These are phyloP conservation scores for Singerocomus rubriflavus DNA, from an alignment of 1,284 basidiomycete genomes.

Conservation along the genomic window DNA sequence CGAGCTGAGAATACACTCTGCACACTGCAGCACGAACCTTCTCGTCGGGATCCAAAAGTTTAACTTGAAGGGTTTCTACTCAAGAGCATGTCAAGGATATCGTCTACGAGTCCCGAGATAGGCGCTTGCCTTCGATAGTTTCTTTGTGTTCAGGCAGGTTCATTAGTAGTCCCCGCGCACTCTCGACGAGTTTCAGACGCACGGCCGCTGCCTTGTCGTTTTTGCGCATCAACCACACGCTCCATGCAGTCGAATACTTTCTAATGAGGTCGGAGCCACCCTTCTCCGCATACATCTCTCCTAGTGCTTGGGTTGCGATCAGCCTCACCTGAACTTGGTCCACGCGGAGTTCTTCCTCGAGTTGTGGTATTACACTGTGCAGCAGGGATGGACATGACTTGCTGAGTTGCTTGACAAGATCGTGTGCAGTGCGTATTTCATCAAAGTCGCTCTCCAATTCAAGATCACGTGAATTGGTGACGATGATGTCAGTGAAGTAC, in stretches of 20 bases:
- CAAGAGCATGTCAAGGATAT: conserved; percentile 11
- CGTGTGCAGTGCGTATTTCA: conserved; percentile 75
- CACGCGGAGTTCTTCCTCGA: conserved; percentile 87
- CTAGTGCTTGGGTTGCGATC: conserved; percentile 81
- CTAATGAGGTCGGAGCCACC: conserved; percentile 70
- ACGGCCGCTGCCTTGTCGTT: conserved; percentile 76
- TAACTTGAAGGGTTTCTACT: conserved; percentile 60
- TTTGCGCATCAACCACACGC: conserved; percentile 76
- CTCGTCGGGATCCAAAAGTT: conserved; percentile 88
- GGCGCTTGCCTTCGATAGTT: conserved; percentile 63
- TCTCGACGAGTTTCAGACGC: conserved; percentile 79
- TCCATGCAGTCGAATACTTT: conserved; percentile 86
- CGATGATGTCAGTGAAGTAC: conserved; percentile 88
- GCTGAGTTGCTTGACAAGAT: conserved; percentile 83
- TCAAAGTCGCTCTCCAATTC: conserved; percentile 61
- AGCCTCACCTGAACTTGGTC: conserved; percentile 73
- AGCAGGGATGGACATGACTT: conserved; percentile 79
- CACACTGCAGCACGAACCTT: conserved; percentile 85
- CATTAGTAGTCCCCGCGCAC: conserved; percentile 58
- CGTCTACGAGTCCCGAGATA: conserved; percentile 1
- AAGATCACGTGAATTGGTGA: conserved; percentile 53
- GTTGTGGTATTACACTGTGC: conserved; percentile 87
- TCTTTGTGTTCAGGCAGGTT: conserved; percentile 69
- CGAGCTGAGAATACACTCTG: conserved; percentile 77
- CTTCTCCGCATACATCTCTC: conserved; percentile 86